Base-by-base conservation (phyloP, 169 alveolate species). In the Blepharisma undulans region DNA sequence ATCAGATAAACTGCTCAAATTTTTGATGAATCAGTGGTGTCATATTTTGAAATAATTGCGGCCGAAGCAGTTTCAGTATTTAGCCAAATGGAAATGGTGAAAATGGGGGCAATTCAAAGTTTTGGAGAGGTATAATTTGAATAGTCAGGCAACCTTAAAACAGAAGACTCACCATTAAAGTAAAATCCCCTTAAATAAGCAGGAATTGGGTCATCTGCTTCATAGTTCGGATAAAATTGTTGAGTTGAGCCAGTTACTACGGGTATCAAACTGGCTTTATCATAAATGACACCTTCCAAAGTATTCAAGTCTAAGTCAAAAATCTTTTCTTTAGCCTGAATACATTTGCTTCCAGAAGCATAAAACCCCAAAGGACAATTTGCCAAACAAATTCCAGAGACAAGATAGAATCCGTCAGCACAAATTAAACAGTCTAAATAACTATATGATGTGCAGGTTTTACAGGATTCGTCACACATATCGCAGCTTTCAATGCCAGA, bases 151-250 rank as follows among this genome's bases (percentile, higher is more conserved):
- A 34, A 0, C 8, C 60, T 21, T 72, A 82, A 32, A 19, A 48
- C 12, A 36, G 78, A 2, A 34, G 29, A 36, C 80, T 25, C 1
- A 16, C 89, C 89, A 22, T 33, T 30, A 82, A 82, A 82, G n/a
- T 82, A 82, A 30, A 32, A 82, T 3, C 89, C 89, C 16, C 89
- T 22, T 22, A 19, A 21, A 22, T 36, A 22, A 21, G 89, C 77
- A 22, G 89, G 29, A 4, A 82, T 82, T 32, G 89, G 89, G 76
- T 82, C 89, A 36, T 34, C 34, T 6, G 6, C 5, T 21, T 82
- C 78, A 60, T 82, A 82, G 22, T 82, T 72, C 0, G 89, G 89
- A 30, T 82, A 82, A 82, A 82, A 82, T 10, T 32, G 33, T 8
- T 4, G 7, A 22, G 33, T 36, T 32, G 74, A 34, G 30, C 89